Percentiles rank a stretch among this genome's conserved stretches.
Evolutionary conservation across 768 basidiomycete species (phyloP).

Genomic region (Mycena venus): DNA sequence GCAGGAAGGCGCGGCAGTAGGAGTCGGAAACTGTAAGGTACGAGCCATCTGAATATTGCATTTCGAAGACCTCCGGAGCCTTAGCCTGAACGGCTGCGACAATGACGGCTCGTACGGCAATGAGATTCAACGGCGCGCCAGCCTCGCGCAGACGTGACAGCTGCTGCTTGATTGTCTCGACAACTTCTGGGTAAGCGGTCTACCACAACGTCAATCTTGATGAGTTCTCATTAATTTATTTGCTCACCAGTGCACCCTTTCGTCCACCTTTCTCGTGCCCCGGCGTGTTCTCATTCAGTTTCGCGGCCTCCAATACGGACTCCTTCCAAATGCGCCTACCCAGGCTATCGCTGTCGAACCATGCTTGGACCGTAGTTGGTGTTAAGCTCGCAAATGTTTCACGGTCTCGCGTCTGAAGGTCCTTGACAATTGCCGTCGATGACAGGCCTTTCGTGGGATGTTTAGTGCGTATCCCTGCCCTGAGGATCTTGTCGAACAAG

Average conservation of each 20-base stretch:
- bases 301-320: not conserved
- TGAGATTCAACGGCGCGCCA: not conserved
- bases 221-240: not conserved
- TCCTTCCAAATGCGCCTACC: not conserved
- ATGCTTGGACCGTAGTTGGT: not conserved
- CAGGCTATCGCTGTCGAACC: not conserved
- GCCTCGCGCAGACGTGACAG: not conserved
- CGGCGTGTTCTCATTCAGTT: not conserved
- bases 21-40: not conserved
- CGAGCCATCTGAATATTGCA: not conserved
- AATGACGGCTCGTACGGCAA: not conserved
- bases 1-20: not conserved
- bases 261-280: too few species aligned
- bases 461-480: not conserved
- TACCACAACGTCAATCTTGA: too few species aligned
- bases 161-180: not conserved
- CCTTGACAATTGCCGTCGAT: not conserved
- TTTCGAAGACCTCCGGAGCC: not conserved
- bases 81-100: not conserved
- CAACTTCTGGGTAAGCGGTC: not conserved
- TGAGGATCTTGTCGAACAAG: not conserved
- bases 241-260: not conserved
- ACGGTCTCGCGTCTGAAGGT: not conserved
- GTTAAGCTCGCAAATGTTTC: not conserved
- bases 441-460: not conserved